Evolutionary conservation across 805 yeast genomes (phyloP), one percentile per base, ranked within the genome.

Genomic region (Cyberlindnera mississippiensis): DNA sequence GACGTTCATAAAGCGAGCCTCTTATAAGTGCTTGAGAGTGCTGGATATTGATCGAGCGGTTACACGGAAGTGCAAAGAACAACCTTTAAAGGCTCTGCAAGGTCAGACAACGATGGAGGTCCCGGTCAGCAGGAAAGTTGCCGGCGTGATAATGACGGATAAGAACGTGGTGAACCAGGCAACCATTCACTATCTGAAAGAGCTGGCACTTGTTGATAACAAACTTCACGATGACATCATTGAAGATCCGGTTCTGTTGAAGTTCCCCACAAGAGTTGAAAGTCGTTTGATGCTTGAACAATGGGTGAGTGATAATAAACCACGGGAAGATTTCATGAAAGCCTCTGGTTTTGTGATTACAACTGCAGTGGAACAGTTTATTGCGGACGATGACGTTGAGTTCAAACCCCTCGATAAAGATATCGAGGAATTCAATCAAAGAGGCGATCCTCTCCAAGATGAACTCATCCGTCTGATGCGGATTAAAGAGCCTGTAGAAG

Each of bases 1-100:
- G 28, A 54, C 55, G 7, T 72, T 67, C 50, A 50, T 76, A 41
- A 57, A 61, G 35, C 60, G 59, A 8, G 62, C 69, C 1, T 57
- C 56, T 38, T 73, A 64, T 43, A 66, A 63, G 41, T 62, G 66
- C 43, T 46, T 55, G 3, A 59, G 58, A 11, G 41, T 56, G 2
- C 45, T 55, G 2, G 44, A 46, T 3, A 22, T 69, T 3, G 53
- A 55, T 35, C 44, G 44, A 1, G 35, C 43, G 12, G 34, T 69
- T 5, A 32, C 41, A 1, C 29, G 33, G 13, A 50, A 44, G 30
- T 19, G 59, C 3, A 27, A 41, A 1, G 46, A 46, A 13, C 64
- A 55, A 39, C 73, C 75, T 1, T 24, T 41, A 9, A 45, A 45
- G 12, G 58, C 60, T 1, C 41, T 72, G 14, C 45, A 60, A 27